phyloP scores from a whole-genome alignment of 2,329 filamentous ascomycete genomes.

The Ophiostoma triangulosporum region DNA sequence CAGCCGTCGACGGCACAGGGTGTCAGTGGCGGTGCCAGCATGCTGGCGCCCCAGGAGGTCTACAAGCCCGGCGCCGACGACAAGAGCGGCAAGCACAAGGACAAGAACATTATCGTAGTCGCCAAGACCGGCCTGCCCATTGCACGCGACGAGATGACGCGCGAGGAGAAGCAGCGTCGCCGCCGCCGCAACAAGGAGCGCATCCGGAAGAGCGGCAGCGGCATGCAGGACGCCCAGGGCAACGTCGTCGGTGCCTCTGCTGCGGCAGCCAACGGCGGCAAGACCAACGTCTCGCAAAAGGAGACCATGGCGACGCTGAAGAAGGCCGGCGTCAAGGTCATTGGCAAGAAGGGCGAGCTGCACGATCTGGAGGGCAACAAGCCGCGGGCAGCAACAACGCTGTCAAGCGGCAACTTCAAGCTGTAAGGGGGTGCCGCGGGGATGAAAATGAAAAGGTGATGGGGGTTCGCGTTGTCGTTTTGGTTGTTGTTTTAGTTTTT shows the following conservation, averaged over 20 bases:
- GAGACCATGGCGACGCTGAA: constrained; percentile 30
- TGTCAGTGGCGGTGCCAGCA: constrained; percentile 52
- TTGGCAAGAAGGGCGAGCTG: constrained; percentile 78
- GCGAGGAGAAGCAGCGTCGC: constrained; percentile 69
- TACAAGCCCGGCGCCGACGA: constrained; percentile 68
- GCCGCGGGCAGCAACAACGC: constrained; percentile 38
- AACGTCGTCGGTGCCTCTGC: constrained; percentile 28
- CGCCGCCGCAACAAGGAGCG: constrained; percentile 77
- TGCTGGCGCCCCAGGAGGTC: constrained; percentile 86
- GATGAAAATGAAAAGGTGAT: neutral
- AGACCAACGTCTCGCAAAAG: constrained; percentile 29
- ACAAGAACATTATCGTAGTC: constrained; percentile 41
- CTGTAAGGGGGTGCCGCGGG: constrained; percentile 25
- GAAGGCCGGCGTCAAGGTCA: constrained; percentile 76
- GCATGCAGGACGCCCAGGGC: constrained; percentile 9
- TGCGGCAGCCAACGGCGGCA: constrained; percentile 23
- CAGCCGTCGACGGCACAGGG: constrained; percentile 72
- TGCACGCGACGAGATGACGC: constrained; percentile 71
- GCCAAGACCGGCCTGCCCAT: constrained; percentile 66
- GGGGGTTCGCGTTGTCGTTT: neutral
- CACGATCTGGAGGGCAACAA: constrained; percentile 74
- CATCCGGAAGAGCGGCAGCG: constrained; percentile 52
- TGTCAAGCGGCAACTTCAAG: constrained; percentile 47
- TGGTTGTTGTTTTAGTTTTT: neutral
- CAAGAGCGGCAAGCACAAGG: constrained; percentile 29